phyloP scores from a whole-genome alignment of 306 rosid genomes.

The Lupinus albus region DNA sequence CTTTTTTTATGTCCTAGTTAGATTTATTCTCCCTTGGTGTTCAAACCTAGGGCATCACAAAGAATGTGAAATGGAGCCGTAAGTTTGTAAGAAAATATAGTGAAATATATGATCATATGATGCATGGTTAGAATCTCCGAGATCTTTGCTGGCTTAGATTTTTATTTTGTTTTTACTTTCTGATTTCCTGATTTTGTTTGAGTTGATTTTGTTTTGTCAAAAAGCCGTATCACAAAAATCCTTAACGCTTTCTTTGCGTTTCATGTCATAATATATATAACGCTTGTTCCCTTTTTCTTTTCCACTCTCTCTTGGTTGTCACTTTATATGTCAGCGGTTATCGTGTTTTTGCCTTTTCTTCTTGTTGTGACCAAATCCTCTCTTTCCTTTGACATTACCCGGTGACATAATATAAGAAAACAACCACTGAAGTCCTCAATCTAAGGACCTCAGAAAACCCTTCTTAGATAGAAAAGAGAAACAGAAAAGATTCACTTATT shows the following conservation, averaged over 20 bases:
- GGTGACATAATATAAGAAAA: conserved; percentile 20
- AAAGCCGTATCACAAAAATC: conserved; percentile 38
- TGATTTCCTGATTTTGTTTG: conserved; percentile 27
- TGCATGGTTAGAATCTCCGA: conserved; percentile 52
- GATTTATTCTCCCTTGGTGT: conserved; percentile 6
- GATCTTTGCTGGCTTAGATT: conserved; percentile 52
- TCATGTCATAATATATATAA: not conserved
- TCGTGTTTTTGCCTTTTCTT: not conserved
- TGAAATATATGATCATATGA: conserved; percentile 32
- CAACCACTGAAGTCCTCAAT: not conserved
- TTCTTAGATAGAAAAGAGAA: not conserved
- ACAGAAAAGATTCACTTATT: not conserved
- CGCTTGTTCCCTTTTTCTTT: not conserved
- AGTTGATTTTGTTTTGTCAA: conserved; percentile 39
- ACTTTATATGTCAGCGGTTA: conserved; percentile 25
- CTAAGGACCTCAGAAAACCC: conserved; percentile 3
- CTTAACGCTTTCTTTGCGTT: conserved; percentile 39
- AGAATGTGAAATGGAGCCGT: conserved; percentile 21
- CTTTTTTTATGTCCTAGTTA: not conserved
- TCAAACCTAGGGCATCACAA: conserved; percentile 20
- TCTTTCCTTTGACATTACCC: conserved; percentile 16
- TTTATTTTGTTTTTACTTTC: not conserved
- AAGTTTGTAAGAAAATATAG: conserved; percentile 10
- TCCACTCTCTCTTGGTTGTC: not conserved
- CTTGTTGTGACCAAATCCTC: conserved; percentile 20